Evolutionary conservation across 306 rosid species (phyloP).

Genomic region (Bauhinia variegata): DNA sequence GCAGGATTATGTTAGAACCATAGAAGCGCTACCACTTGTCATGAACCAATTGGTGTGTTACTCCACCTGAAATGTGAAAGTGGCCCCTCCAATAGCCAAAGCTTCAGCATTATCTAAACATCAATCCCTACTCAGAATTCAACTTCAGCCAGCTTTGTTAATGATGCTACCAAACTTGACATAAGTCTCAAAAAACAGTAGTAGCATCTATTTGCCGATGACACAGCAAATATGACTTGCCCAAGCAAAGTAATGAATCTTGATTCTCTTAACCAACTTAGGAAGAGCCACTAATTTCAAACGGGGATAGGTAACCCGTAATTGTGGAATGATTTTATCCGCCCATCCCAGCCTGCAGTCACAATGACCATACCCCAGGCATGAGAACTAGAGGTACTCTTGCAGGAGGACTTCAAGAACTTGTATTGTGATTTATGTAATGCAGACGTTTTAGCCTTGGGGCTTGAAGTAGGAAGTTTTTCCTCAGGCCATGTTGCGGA

Average conservation of each 20-base stretch:
- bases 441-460: slow-evolving; percentile 46
- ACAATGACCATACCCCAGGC: slow-evolving; percentile 96
- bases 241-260: slow-evolving; percentile 35
- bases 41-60: slow-evolving; percentile 21
- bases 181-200: slow-evolving; percentile 34
- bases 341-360: slow-evolving; percentile 96
- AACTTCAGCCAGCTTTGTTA: slow-evolving; percentile 42
- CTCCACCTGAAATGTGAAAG: slow-evolving; percentile 42
- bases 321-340: slow-evolving; percentile 84
- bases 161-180: slow-evolving; percentile 42
- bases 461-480: slow-evolving; percentile 74
- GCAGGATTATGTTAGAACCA: slow-evolving; percentile 44
- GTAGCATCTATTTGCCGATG: slow-evolving; percentile 33
- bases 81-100: slow-evolving; percentile 44
- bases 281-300: slow-evolving; percentile 49
- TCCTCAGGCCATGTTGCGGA: slow-evolving; percentile 99
- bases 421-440: slow-evolving; percentile 73
- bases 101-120: slow-evolving; percentile 27
- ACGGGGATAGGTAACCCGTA: slow-evolving; percentile 75
- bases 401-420: slow-evolving; percentile 80
- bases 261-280: slow-evolving; percentile 28
- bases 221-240: slow-evolving; percentile 17
- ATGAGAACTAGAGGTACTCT: slow-evolving; percentile 65
- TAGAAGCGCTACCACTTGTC: slow-evolving; percentile 46
- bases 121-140: slow-evolving; percentile 41